Conservation (phyloP, 2,329 filamentous ascomycete species). For the Plenodomus tracheiphilus region DNA sequence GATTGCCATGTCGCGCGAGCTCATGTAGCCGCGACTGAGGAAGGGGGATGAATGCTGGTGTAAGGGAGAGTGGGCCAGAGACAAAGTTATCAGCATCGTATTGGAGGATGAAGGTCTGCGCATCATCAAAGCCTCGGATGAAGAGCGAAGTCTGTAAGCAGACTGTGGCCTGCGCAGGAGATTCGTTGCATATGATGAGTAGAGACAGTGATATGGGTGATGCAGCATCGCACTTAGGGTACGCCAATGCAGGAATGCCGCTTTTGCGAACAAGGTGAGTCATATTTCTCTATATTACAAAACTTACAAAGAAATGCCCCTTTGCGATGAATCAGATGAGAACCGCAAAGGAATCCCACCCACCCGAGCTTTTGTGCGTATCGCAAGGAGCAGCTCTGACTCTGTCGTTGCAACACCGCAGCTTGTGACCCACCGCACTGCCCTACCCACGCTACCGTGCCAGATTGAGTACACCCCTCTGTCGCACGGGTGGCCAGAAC, state of each 20-base stretch:
- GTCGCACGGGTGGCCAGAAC: too few relatives aligned
- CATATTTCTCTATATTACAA: conserved; percentile 12
- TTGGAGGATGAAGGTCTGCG: conserved; percentile 18
- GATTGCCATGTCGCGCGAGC: conserved; percentile 13
- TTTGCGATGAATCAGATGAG: neutral
- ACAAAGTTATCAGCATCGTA: conserved; percentile 22
- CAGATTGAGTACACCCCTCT: conserved; percentile 17
- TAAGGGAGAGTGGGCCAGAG: conserved; percentile 9
- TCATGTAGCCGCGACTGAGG: conserved; percentile 6
- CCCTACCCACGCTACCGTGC: conserved; percentile 4
- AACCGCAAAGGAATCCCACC: neutral
- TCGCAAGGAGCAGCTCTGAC: neutral
- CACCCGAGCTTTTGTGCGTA: neutral
- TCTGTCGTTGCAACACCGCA: neutral
- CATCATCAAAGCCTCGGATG: conserved; percentile 9
- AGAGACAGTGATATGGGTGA: conserved; percentile 12
- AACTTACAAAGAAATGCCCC: conserved; percentile 12
- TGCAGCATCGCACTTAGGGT: conserved; percentile 6
- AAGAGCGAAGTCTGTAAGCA: conserved; percentile 10
- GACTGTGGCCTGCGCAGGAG: conserved; percentile 13
- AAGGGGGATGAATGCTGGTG: conserved; percentile 1
- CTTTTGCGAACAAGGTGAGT: conserved; percentile 9
- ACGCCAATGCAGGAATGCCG: conserved; percentile 15
- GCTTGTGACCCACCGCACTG: neutral
- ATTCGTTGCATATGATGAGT: conserved; percentile 11